Evolutionary conservation across 257 asterid genomes (phyloP).

Genomic region (Linaria vulgaris): DNA sequence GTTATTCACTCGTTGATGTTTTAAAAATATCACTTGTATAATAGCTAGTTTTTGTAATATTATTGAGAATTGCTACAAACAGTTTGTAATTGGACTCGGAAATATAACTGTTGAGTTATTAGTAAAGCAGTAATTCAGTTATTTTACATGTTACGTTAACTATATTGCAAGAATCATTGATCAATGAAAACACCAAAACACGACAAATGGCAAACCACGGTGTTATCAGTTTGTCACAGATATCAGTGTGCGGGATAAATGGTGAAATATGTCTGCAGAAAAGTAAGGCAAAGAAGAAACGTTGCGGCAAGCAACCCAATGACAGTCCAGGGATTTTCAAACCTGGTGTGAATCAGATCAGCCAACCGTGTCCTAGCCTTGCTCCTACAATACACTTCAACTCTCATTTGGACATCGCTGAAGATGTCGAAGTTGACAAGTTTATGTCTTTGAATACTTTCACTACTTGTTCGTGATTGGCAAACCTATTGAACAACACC

Average conservation of each 20-base stretch:
- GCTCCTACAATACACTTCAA: slow-evolving; percentile 27
- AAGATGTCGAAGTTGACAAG: slow-evolving; percentile 24
- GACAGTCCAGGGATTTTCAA: slow-evolving; percentile 36
- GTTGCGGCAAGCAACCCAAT: slow-evolving; percentile 34
- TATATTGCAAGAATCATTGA: background rate
- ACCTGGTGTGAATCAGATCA: slow-evolving; percentile 26
- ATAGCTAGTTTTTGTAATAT: too few relatives aligned
- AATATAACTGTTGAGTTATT: too few relatives aligned
- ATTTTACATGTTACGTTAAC: too few relatives aligned
- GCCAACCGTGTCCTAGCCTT: slow-evolving; percentile 37
- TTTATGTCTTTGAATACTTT: slow-evolving; percentile 29
- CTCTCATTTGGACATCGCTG: slow-evolving; percentile 17
- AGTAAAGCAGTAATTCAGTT: too few relatives aligned
- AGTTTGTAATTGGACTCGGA: too few relatives aligned
- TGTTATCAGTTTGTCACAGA: too few relatives aligned
- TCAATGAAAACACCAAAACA: too few relatives aligned
- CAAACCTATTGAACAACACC: slow-evolving; percentile 24
- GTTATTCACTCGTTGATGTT: too few relatives aligned
- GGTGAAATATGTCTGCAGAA: slow-evolving; percentile 15
- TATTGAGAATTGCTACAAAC: too few relatives aligned
- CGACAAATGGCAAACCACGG: too few relatives aligned
- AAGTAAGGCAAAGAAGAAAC: slow-evolving; percentile 23
- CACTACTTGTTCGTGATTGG: slow-evolving; percentile 31
- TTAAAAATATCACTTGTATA: too few relatives aligned
- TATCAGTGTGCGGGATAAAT: background rate